Percentiles rank a stretch among this genome's conserved stretches.
These are phyloP conservation scores for Paecilomyces sp. DNA, from an alignment of 2,329 filamentous ascomycete genomes.

Conservation along the genomic window DNA sequence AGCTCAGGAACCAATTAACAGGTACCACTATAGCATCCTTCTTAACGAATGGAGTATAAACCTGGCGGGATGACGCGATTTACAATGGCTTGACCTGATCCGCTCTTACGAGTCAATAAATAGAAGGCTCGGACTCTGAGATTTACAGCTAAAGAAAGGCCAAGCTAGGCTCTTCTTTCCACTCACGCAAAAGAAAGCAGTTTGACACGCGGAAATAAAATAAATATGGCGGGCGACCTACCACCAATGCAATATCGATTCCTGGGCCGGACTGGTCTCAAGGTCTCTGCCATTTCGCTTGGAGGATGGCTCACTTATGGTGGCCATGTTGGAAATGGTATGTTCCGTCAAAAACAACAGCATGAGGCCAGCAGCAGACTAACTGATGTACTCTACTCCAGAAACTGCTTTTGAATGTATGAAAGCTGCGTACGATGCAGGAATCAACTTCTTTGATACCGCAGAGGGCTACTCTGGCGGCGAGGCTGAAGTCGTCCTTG, in stretches of 20 bases:
- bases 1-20: neutral
- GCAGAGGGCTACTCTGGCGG: slow-evolving; percentile 46
- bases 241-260: slow-evolving; percentile 2
- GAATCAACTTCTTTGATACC: slow-evolving; percentile 54
- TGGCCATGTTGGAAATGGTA: slow-evolving; percentile 62
- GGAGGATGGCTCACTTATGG: slow-evolving; percentile 50
- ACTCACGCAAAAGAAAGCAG: neutral
- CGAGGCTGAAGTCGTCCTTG: slow-evolving; percentile 49
- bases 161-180: neutral
- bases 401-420: slow-evolving; percentile 29
- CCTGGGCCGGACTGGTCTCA: slow-evolving; percentile 47
- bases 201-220: neutral
- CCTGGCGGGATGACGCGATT: neutral
- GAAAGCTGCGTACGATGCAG: slow-evolving; percentile 49
- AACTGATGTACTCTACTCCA: slow-evolving; percentile 2
- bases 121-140: neutral
- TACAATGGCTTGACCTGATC: neutral
- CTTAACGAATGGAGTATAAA: neutral
- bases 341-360: neutral
- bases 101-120: neutral
- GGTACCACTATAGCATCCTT: neutral
- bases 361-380: neutral
- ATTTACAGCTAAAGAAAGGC: too few species aligned
- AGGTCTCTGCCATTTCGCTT: slow-evolving; percentile 65
- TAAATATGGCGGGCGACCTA: neutral